These are phyloP conservation scores for Corymbia maculata DNA, from an alignment of 345 rosid species.

Conservation along the genomic window DNA sequence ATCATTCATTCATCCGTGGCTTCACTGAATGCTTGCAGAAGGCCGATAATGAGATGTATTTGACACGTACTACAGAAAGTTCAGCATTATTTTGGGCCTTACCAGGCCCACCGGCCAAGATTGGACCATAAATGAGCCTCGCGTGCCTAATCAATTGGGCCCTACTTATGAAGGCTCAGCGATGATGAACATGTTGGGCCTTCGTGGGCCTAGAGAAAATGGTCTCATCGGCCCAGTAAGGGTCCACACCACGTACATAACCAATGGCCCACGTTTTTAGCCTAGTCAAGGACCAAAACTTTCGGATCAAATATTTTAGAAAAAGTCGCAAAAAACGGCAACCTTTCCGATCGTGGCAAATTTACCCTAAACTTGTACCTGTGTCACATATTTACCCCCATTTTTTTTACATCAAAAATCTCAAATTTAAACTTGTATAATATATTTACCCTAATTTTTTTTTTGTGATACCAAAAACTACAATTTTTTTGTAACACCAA, in stretches of 20 bases:
- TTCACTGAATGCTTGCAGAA: background rate
- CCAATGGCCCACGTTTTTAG: background rate
- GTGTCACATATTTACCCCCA: too few relatives aligned
- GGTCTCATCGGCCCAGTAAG: background rate
- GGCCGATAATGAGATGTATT: background rate
- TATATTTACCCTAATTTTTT: too few relatives aligned
- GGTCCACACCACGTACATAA: background rate
- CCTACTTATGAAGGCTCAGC: background rate
- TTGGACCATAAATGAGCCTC: background rate
- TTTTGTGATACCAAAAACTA: too few relatives aligned
- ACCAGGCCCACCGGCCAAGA: background rate
- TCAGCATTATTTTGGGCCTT: background rate
- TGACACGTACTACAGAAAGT: background rate
- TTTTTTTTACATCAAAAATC: too few relatives aligned
- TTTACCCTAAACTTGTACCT: too few relatives aligned
- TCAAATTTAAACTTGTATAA: too few relatives aligned
- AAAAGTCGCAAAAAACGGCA: too few relatives aligned
- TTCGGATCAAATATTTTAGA: too few relatives aligned
- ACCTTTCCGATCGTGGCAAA: too few relatives aligned
- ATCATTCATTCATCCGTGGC: background rate
- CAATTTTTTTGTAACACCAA: too few relatives aligned
- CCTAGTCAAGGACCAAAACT: background rate
- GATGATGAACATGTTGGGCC: background rate
- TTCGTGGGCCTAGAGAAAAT: background rate
- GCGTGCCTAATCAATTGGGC: background rate